Base-by-base conservation (phyloP, 805 yeast genomes). In the Cyberlindnera maclurae region DNA sequence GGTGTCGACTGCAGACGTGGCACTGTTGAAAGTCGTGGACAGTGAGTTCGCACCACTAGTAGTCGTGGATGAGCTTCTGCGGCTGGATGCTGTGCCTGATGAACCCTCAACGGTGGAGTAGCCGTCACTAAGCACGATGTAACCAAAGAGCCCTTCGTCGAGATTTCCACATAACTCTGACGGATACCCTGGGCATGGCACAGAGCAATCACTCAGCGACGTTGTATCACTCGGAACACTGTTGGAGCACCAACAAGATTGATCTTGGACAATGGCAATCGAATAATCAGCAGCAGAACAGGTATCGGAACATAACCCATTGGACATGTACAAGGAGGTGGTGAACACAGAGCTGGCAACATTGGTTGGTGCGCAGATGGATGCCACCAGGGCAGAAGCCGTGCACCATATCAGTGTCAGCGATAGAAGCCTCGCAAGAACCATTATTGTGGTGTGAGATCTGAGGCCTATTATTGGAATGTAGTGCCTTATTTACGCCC, bases 181-280 rank as follows among this genome's bases (percentile, higher is more conserved):
- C 0, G 64, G 64, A 42, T 51, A 71, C 0, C 76, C 76, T 0
- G 75, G 73, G 48, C 76, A 71, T 13, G 43, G 34, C 11, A 52
- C 61, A 27, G 54, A 43, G 44, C 75, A 70, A 8, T 49, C 34
- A 12, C 49, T 33, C 10, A 62, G 29, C 22, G 50, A 44, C 0
- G 62, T 63, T 0, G 77, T 64, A 13, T 54, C 46, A 1, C 51
- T 62, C 0, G 86, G 85, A 15, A 68, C 56, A 8, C 50, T 44
- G 49, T 78, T 67, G 5, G 83, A 67, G 52, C 87, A 79, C 80
- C 82, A 80, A 55, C 87, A 79, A 33, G 60, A 29, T 29, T 59
- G 44, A n/a, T 63, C 66, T 46, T 64, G 76, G 28, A 79, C 57
- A 30, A 79, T 67, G 13, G 77, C 86, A 41, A 67, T 75, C 9